Conservation (phyloP, 2,329 filamentous ascomycete genomes). For the Beauveria bassiana region DNA sequence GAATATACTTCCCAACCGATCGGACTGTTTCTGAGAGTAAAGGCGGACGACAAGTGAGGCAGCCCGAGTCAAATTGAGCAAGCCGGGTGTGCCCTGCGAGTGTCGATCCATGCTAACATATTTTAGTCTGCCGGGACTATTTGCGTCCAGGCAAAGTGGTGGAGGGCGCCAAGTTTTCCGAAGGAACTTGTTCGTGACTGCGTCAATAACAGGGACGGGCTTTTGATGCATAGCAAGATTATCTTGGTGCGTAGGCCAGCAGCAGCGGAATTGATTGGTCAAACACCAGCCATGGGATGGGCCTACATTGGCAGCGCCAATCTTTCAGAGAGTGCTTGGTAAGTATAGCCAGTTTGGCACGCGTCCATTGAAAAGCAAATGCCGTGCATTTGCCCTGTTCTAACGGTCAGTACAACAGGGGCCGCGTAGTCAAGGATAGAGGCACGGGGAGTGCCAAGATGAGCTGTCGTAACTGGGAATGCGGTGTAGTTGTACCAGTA, state of each 20-base stretch:
- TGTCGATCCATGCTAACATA: constrained; percentile 23
- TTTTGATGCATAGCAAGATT: constrained; percentile 87
- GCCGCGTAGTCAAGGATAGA: constrained; percentile 64
- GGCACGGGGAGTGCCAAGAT: constrained; percentile 62
- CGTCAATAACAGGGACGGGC: constrained; percentile 57
- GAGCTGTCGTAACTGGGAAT: constrained; percentile 91
- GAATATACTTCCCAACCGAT: constrained; percentile 74
- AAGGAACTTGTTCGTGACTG: constrained; percentile 65
- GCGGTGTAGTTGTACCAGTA: constrained; percentile 67
- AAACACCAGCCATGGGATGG: constrained; percentile 46
- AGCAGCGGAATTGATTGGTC: neutral
- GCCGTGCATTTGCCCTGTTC: neutral
- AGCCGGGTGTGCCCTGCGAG: neutral
- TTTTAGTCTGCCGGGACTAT: constrained; percentile 72
- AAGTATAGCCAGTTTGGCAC: constrained; percentile 27
- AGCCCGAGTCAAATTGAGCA: constrained; percentile 11
- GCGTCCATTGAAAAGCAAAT: constrained; percentile 12
- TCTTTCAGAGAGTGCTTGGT: constrained; percentile 89
- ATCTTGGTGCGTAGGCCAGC: constrained; percentile 37
- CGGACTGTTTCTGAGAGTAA: constrained; percentile 59
- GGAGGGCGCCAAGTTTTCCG: constrained; percentile 62
- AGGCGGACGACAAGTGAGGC: constrained; percentile 51
- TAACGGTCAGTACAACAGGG: constrained; percentile 45
- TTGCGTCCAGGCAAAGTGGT: constrained; percentile 68
- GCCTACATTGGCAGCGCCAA: constrained; percentile 88